phyloP scores from a whole-genome alignment of 2,329 filamentous ascomycete genomes.

The Colletotrichum chrysophilum region DNA sequence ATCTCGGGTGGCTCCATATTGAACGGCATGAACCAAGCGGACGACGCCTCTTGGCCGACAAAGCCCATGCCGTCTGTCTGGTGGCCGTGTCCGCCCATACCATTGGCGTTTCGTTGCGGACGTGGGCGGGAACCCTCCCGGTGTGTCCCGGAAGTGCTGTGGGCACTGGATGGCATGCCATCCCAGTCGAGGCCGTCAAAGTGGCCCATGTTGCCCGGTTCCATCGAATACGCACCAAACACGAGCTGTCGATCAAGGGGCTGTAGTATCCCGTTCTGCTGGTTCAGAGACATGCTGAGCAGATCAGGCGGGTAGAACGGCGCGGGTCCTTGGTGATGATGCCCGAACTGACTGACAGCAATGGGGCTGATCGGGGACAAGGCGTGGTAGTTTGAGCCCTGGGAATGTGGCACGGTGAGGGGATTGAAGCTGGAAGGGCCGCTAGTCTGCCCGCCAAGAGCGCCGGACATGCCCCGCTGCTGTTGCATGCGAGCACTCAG shows the following conservation, averaged over 20 bases:
- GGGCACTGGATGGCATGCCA: constrained; percentile 37
- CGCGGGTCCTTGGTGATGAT: constrained; percentile 39
- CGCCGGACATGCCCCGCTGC: constrained; percentile 47
- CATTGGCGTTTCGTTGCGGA: constrained; percentile 29
- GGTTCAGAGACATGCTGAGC: constrained; percentile 56
- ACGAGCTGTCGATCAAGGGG: constrained; percentile 79
- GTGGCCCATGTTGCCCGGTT: constrained; percentile 42
- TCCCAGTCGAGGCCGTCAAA: constrained; percentile 53
- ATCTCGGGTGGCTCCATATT: constrained; percentile 81
- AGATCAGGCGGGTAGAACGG: constrained; percentile 57
- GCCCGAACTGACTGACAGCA: constrained; percentile 41
- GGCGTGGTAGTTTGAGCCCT: constrained; percentile 47
- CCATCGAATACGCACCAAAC: constrained; percentile 72
- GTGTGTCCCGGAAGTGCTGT: constrained; percentile 29
- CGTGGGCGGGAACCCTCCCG: constrained; percentile 12
- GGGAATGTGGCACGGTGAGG: constrained; percentile 45
- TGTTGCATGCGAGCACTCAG: constrained; percentile 40
- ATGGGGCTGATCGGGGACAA: constrained; percentile 60
- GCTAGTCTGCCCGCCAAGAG: constrained; percentile 45
- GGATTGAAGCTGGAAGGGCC: constrained; percentile 45
- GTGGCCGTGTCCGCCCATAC: constrained; percentile 31
- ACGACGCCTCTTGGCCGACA: constrained; percentile 53
- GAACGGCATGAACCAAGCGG: constrained; percentile 92
- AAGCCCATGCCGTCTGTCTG: constrained; percentile 21
- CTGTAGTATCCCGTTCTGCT: constrained; percentile 61